These are phyloP conservation scores for Pichia sp. DNA, from an alignment of 1,139 yeast genomes.

Conservation along the genomic window DNA sequence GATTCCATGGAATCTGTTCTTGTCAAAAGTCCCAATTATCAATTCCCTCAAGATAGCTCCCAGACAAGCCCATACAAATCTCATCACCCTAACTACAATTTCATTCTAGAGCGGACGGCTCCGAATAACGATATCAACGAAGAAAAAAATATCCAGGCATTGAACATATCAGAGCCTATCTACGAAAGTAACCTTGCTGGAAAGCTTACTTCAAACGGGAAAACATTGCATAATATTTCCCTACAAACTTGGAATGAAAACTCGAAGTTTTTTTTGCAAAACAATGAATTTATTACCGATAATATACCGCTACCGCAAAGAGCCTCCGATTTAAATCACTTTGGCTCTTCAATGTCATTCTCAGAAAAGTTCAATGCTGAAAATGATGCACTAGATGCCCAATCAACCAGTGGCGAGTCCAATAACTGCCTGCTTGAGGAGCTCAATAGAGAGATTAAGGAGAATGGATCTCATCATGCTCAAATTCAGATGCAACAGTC, in stretches of 20 bases:
- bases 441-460: slow-evolving; percentile 14
- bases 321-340: neutral
- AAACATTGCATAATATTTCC: slow-evolving; percentile 2
- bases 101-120: neutral
- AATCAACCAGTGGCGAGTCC: neutral
- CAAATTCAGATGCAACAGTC: slow-evolving; percentile 15
- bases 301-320: neutral
- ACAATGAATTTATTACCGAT: neutral
- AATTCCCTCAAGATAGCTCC: slow-evolving; percentile 1
- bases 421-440: slow-evolving; percentile 11
- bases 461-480: slow-evolving; percentile 8
- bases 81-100: neutral
- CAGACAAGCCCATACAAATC: neutral
- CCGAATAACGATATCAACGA: neutral
- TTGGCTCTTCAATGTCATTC: neutral
- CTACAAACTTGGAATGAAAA: slow-evolving; percentile 6
- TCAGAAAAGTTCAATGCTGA: neutral
- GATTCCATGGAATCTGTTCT: neutral
- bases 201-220: neutral
- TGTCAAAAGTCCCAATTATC: neutral
- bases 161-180: slow-evolving; percentile 15
- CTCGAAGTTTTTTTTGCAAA: neutral
- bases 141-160: slow-evolving; percentile 7
- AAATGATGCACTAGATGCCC: neutral
- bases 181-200: neutral